phyloP scores from a whole-genome alignment of 768 basidiomycete genomes.

The Infundibulicybe gibba region DNA sequence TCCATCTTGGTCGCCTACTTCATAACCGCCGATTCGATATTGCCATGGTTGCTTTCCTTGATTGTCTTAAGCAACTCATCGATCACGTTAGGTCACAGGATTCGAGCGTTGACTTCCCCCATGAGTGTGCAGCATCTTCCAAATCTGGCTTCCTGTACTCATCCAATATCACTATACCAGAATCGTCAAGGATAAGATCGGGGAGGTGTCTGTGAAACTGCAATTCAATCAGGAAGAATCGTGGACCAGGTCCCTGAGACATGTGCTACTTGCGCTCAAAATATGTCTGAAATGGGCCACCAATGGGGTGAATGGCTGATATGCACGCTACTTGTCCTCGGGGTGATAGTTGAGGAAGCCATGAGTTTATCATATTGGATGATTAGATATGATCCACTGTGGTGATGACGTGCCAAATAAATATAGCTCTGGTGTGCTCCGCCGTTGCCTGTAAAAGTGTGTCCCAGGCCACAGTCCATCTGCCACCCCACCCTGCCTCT shows the following conservation, averaged over 20 bases:
- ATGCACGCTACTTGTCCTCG: neutral
- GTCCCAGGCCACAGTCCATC: too few species aligned
- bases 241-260: conserved; percentile 92
- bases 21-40: conserved; percentile 96
- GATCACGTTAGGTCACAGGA: conserved; percentile 81
- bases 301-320: conserved; percentile 65
- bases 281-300: conserved; percentile 86
- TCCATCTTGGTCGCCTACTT: conserved; percentile 81
- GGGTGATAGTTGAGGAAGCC: neutral
- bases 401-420: too few species aligned
- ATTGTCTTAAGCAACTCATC: conserved; percentile 89
- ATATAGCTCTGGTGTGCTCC: too few species aligned
- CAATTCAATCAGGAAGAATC: conserved; percentile 94
- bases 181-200: conserved; percentile 91
- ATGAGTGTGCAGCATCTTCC: conserved; percentile 60
- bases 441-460: too few species aligned
- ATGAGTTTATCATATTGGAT: too few species aligned
- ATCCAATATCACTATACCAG: conserved; percentile 32
- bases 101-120: conserved; percentile 70
- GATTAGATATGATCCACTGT: too few species aligned
- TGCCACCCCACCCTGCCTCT: too few species aligned
- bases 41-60: conserved; percentile 94
- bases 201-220: conserved; percentile 89
- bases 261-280: conserved; percentile 87
- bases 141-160: too few species aligned